Evolutionary conservation across 352 stramenopile species (phyloP), one percentile per base, ranked within the genome.

Genomic region (Pythium oligandrum): DNA sequence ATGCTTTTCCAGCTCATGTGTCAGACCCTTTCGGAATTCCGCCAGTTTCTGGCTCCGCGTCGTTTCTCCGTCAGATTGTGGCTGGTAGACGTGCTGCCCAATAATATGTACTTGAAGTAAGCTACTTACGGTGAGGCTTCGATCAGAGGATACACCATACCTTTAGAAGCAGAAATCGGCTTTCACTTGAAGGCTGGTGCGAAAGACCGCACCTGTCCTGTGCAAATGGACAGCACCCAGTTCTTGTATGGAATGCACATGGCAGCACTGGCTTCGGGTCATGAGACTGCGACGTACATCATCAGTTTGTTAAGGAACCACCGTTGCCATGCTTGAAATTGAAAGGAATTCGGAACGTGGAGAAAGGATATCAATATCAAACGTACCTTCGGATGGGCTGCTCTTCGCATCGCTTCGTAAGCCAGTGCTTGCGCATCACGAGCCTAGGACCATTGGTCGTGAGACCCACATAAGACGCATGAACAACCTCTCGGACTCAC

Each of bases 351-450:
- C 0, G 17, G 17, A 26, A 26, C 17, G 17, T 26, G 17, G 17
- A 26, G 17, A 26, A 26, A 26, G 17, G 17, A 26, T 26, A 26
- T 26, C 17, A 26, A 26, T 26, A 26, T 26, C 17, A 26, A 26
- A 26, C 17, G 31, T 40, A 69, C 61, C 52, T 66, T 46, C 36
- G 58, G 50, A 11, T 56, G 17, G 17, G 17, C 17, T 26, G 38
- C 38, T 12, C 12, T 70, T 17, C 56, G 37, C 50, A 75, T 65
- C 3, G 57, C 59, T 48, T 69, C 50, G 42, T 70, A 66, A 12
- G 62, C 60, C 46, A 50, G 64, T 4, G 48, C 59, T 48, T 72
- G 54, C 4, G 62, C 65, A 48, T 67, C 55, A 35, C 56, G 51
- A 10, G 50, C 63, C 67, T 75, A 43, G 55, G 12, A 59, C 33